Percentiles rank a stretch among this genome's conserved stretches.
phyloP scores from a whole-genome alignment of 331 rosid genomes.

The Telfairia occidentalis region DNA sequence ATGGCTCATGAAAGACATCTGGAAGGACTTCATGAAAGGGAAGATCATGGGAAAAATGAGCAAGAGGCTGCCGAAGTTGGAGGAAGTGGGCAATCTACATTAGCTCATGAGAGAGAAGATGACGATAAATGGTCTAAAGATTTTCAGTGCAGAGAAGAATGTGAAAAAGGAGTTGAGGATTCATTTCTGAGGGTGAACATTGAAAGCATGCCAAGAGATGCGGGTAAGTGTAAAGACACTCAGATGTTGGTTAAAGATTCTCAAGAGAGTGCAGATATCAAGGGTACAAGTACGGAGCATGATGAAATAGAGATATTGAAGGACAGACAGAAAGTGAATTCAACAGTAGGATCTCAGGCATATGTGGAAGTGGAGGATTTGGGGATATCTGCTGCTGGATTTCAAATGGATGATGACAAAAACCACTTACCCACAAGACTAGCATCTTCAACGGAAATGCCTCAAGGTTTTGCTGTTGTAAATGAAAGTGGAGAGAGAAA shows the following conservation, averaged over 20 bases:
- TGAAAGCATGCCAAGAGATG: slow-evolving; percentile 23
- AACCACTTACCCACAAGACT: slow-evolving; percentile 21
- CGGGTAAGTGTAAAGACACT: slow-evolving; percentile 18
- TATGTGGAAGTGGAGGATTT: slow-evolving; percentile 15
- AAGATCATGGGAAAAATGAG: slow-evolving; percentile 18
- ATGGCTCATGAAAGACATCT: slow-evolving; percentile 2
- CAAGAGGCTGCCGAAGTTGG: slow-evolving; percentile 3
- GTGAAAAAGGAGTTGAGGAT: slow-evolving; percentile 13
- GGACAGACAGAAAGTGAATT: slow-evolving; percentile 19
- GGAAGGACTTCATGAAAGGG: not conserved
- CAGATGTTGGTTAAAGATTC: slow-evolving; percentile 22
- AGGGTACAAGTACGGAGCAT: slow-evolving; percentile 21
- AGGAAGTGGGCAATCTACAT: slow-evolving; percentile 16
- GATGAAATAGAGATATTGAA: slow-evolving; percentile 26
- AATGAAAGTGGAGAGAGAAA: slow-evolving; percentile 21
- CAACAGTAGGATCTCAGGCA: slow-evolving; percentile 20
- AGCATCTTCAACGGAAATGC: slow-evolving; percentile 16
- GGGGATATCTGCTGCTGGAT: slow-evolving; percentile 17
- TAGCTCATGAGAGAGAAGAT: slow-evolving; percentile 16
- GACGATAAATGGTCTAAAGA: slow-evolving; percentile 1
- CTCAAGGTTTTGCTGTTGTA: slow-evolving; percentile 25
- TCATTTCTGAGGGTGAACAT: slow-evolving; percentile 27
- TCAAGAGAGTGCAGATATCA: slow-evolving; percentile 17
- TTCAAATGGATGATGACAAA: slow-evolving; percentile 18
- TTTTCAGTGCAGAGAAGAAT: slow-evolving; percentile 18